Evolutionary conservation across 768 basidiomycete species (phyloP).

Genomic region (Tricholoma sp.): DNA sequence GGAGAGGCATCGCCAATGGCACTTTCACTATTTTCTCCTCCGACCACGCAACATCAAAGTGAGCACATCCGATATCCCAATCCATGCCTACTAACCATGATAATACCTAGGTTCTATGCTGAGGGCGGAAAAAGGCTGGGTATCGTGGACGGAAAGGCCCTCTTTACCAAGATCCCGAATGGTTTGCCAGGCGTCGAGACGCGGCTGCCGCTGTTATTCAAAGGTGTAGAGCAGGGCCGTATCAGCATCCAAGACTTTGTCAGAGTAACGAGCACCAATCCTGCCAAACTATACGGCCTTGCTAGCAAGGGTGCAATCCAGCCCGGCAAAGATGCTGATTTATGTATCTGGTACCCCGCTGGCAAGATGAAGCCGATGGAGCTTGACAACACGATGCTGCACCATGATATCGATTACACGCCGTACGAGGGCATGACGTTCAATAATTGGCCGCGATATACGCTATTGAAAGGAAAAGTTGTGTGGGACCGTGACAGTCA

Average conservation of each 20-base stretch:
- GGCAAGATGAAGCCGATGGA: neutral
- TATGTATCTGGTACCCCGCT: neutral
- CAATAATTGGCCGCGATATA: neutral
- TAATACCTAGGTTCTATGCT: neutral
- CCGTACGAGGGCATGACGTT: neutral
- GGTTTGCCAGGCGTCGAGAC: neutral
- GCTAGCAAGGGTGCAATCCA: neutral
- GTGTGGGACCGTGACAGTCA: neutral
- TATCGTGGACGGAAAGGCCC: neutral
- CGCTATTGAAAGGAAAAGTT: neutral
- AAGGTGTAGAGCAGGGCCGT: neutral
- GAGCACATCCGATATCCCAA: neutral
- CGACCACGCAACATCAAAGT: neutral
- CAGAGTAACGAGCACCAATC: neutral
- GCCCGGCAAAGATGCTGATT: neutral
- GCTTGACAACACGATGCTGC: neutral
- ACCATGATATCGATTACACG: neutral
- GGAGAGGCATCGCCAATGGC: neutral
- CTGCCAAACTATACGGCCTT: neutral
- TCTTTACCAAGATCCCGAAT: neutral
- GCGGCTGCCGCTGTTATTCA: neutral
- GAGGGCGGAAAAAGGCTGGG: neutral
- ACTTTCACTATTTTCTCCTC: neutral
- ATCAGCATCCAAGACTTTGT: neutral
- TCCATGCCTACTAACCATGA: neutral